Evolutionary conservation across 208 protist genomes (phyloP), one percentile per base, ranked within the genome.

Genomic region (Balamuthia mandrillaris): DNA sequence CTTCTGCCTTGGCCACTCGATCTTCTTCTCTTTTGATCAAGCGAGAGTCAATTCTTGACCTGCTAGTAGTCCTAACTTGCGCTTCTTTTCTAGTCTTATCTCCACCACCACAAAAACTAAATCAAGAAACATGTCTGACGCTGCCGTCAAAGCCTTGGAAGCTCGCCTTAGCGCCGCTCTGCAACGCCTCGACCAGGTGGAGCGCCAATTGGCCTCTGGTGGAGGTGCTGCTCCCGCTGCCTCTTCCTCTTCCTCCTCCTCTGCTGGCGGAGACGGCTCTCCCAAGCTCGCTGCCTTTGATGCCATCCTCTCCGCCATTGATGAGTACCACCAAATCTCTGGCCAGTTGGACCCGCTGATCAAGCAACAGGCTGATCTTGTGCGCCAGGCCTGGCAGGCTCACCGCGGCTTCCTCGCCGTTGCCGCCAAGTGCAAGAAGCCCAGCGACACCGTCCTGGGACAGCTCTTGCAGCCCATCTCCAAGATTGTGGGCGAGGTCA

Each of bases 351-450:
- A 81, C 54, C 47, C 41, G n/a, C 12, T 86, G 29, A 68, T 84
- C 39, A 85, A 87, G 60, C 58, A 63, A 29, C 54, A 87, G 85
- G 47, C 31, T 42, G 56, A 84, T 27, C 44, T 85, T 18, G 82
- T 90, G 37, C 27, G 72, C 31, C 51, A 81, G 70, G 88, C 88
- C 14, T 18, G 72, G 4, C 37, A 58, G 18, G 33, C 68, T 16
- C 54, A 88, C 66, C 66, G 49, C 5, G 10, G 75, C 9, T 61
- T 90, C 27, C 70, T 90, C 54, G 45, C 39, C 27, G 47, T 63
- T 47, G 88, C 84, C 21, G 54, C 88, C 41, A 45, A 65, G 41
- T 54, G 51, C 10, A 90, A 87, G 54, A 90, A 90, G 63, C 88
- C 88, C 66, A 16, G 58, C 29, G 61, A 70, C 63, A 54, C 81